These are phyloP conservation scores for Conticribra guillardii DNA, from an alignment of 108 stramenopile species.

Conservation along the genomic window DNA sequence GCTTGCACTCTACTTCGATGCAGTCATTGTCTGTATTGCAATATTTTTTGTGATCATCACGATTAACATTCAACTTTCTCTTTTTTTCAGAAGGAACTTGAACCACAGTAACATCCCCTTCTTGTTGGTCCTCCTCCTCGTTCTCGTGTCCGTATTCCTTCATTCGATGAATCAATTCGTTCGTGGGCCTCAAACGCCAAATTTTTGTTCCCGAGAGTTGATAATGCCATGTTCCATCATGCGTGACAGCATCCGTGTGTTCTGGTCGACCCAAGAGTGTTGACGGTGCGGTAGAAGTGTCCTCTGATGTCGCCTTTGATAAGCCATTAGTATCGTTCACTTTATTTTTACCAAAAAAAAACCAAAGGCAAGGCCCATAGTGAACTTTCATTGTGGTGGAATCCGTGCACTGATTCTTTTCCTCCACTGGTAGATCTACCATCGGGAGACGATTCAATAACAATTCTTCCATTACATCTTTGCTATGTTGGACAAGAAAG, in stretches of 20 bases:
- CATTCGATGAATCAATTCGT: slow-evolving; percentile 56
- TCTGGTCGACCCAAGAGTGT: slow-evolving; percentile 75
- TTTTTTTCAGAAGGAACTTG: slow-evolving; percentile 9
- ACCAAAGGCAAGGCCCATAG: slow-evolving; percentile 45
- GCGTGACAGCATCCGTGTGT: slow-evolving; percentile 86
- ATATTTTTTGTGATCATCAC: slow-evolving; percentile 3
- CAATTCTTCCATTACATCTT: slow-evolving; percentile 25
- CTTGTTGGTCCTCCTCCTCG: not conserved
- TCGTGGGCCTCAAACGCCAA: slow-evolving; percentile 81
- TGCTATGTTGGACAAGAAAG: slow-evolving; percentile 79
- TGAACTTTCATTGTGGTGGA: slow-evolving; percentile 17
- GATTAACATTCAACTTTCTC: slow-evolving; percentile 25
- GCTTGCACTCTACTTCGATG: slow-evolving; percentile 65
- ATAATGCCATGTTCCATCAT: slow-evolving; percentile 93
- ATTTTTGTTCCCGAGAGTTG: slow-evolving; percentile 79
- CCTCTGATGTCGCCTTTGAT: too few species aligned
- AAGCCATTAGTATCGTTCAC: slow-evolving; percentile 1
- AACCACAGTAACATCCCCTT: not conserved
- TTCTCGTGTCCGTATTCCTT: not conserved
- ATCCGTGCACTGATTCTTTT: slow-evolving; percentile 7
- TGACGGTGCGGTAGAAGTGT: too few species aligned
- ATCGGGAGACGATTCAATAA: slow-evolving; percentile 55
- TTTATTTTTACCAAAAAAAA: slow-evolving; percentile 47
- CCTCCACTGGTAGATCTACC: slow-evolving; percentile 42
- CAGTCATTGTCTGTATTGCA: not conserved